Percentiles rank a stretch among this genome's conserved stretches.
These are phyloP conservation scores for Beauveria scarabaeidicola DNA, from an alignment of 2,329 filamentous ascomycete species.

Conservation along the genomic window DNA sequence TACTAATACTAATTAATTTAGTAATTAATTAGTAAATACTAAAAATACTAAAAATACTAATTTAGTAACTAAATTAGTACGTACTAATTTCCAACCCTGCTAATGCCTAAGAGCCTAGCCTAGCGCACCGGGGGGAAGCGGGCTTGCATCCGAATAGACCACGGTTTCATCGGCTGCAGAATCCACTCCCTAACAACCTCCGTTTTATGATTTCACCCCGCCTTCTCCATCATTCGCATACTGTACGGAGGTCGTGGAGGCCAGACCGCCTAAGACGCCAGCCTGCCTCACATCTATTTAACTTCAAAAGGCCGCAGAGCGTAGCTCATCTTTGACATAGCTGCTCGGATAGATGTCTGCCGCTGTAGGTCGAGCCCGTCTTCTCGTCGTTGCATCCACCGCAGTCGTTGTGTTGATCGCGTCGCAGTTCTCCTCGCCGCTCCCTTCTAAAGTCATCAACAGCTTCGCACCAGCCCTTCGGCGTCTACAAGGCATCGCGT, in stretches of 20 bases:
- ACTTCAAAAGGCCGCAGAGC: neutral
- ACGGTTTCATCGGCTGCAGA: no score
- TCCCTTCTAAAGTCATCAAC: neutral
- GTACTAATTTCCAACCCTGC: no score
- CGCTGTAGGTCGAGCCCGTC: neutral
- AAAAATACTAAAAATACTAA: no score
- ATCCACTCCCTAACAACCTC: neutral
- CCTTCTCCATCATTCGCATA: neutral
- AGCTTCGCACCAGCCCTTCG: neutral
- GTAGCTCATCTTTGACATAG: neutral
- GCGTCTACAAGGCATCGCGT: neutral
- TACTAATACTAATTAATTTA: no score
- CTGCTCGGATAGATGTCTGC: neutral
- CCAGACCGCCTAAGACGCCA: neutral
- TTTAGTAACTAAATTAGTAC: no score
- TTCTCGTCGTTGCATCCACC: neutral
- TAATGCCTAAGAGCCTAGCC: no score
- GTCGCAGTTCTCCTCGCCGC: neutral
- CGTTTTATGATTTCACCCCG: neutral
- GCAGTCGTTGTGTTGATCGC: neutral
- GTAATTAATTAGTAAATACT: no score
- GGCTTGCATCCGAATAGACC: no score
- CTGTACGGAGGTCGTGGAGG: neutral
- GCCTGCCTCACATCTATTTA: neutral
- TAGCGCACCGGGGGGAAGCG: no score